Percentiles rank a stretch among this genome's conserved stretches.
Conservation (phyloP, 2,329 filamentous ascomycete species). For the Aspergillus proliferans region DNA sequence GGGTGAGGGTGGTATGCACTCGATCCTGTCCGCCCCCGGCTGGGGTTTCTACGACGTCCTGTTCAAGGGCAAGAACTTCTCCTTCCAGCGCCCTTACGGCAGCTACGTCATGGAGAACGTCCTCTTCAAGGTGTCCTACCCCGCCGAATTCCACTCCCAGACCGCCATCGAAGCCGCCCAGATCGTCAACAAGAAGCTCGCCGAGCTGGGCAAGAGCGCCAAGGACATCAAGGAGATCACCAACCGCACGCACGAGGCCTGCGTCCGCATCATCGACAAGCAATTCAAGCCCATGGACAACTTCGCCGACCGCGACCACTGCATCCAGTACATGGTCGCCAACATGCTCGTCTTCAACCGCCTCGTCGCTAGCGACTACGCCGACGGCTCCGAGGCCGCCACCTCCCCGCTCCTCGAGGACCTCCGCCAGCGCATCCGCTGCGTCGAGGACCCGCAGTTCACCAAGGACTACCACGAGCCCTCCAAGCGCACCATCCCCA, state of each 20-base stretch:
- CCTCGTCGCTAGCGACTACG: slow-evolving; percentile 88
- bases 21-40: slow-evolving; percentile 81
- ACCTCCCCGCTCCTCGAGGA: slow-evolving; percentile 84
- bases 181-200: slow-evolving; percentile 77
- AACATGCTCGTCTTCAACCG: slow-evolving; percentile 95
- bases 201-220: slow-evolving; percentile 78
- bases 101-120: slow-evolving; percentile 99
- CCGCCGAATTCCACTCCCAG: slow-evolving; percentile 97
- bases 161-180: slow-evolving; percentile 93
- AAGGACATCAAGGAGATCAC: slow-evolving; percentile 89
- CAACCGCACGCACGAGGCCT: slow-evolving; percentile 96
- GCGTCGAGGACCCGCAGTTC: slow-evolving; percentile 92
- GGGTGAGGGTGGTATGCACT: slow-evolving; percentile 86
- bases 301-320: slow-evolving; percentile 99
- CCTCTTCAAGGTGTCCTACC: slow-evolving; percentile 99
- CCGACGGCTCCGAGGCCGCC: slow-evolving; percentile 85
- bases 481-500: slow-evolving; percentile 88
- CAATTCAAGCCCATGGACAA: slow-evolving; percentile 99
- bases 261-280: slow-evolving; percentile 99
- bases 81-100: slow-evolving; percentile 93
- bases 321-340: slow-evolving; percentile 98
- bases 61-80: slow-evolving; percentile 91
- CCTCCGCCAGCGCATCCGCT: slow-evolving; percentile 87
- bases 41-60: slow-evolving; percentile 99
- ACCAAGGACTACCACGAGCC: slow-evolving; percentile 95